Percentiles rank a stretch among this genome's conserved stretches.
Conservation (phyloP, 495 filamentous ascomycete species). For the Poronia punctata region DNA sequence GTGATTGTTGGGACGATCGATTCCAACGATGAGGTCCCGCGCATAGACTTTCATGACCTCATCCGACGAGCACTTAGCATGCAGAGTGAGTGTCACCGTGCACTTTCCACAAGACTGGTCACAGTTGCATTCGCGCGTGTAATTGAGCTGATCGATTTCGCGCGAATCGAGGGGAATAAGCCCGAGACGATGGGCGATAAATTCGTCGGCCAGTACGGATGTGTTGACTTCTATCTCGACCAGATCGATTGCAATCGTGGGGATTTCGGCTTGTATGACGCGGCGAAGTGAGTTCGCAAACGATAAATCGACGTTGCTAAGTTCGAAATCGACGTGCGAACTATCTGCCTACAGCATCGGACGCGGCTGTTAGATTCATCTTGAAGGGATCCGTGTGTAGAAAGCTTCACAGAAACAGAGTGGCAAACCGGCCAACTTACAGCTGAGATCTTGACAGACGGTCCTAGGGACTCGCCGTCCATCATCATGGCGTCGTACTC, state of each 20-base stretch:
- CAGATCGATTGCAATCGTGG: conserved; percentile 89
- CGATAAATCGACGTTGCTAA: conserved; percentile 70
- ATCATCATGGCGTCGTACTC: conserved; percentile 59
- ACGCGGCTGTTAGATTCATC: conserved; percentile 5
- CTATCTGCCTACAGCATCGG: conserved; percentile 52
- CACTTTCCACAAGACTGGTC: conserved; percentile 87
- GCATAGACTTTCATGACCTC: conserved; percentile 89
- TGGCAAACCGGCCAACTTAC: conserved; percentile 32
- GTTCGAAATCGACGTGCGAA: conserved; percentile 71
- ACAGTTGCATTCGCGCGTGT: conserved; percentile 94
- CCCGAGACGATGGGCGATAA: conserved; percentile 87
- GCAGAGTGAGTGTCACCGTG: conserved; percentile 71
- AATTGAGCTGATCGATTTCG: conserved; percentile 73
- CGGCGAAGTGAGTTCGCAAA: conserved; percentile 95
- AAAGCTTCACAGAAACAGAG: conserved; percentile 8
- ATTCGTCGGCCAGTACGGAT: conserved; percentile 90
- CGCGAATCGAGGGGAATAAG: conserved; percentile 82
- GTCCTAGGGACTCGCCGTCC: conserved; percentile 56
- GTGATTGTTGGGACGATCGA: conserved; percentile 54
- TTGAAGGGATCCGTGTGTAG: background rate
- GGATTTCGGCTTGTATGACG: conserved; percentile 87
- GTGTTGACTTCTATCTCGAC: conserved; percentile 92
- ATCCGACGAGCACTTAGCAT: conserved; percentile 73
- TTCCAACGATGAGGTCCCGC: conserved; percentile 68
- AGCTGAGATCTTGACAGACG: conserved; percentile 64